A percentile compares a stretch with the other conserved stretches of the same genome.
Conservation (phyloP, 1,139 yeast genomes). For the Suhomyces guaymorum region DNA sequence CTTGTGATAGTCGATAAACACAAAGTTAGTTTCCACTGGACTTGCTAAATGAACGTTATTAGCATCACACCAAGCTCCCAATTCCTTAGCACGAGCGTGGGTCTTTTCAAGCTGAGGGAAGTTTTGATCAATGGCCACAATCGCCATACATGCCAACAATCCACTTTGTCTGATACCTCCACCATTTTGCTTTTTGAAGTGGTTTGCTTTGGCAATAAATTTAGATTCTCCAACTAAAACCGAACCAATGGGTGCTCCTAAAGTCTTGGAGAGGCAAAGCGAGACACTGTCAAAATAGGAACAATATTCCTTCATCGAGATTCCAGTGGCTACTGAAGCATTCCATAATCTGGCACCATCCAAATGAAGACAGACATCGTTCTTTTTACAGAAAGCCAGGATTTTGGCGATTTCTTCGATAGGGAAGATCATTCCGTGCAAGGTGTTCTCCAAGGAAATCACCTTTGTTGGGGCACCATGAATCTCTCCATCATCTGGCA, state of each 20-base stretch:
- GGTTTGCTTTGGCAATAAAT: slow-evolving; percentile 72
- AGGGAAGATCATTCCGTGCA: slow-evolving; percentile 83
- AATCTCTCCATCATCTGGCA: slow-evolving; percentile 80
- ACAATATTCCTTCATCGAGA: slow-evolving; percentile 71
- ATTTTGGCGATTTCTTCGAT: slow-evolving; percentile 76
- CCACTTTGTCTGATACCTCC: slow-evolving; percentile 96
- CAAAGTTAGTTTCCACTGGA: slow-evolving; percentile 87
- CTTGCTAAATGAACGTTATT: slow-evolving; percentile 59
- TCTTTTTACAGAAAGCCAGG: slow-evolving; percentile 65
- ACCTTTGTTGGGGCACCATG: slow-evolving; percentile 89
- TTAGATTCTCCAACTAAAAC: slow-evolving; percentile 69
- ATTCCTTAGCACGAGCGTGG: slow-evolving; percentile 66
- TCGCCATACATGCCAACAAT: slow-evolving; percentile 78
- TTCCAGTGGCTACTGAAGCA: slow-evolving; percentile 75
- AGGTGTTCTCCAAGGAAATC: slow-evolving; percentile 82
- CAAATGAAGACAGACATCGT: slow-evolving; percentile 70
- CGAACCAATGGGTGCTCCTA: slow-evolving; percentile 95
- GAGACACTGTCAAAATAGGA: slow-evolving; percentile 84
- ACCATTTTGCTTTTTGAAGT: slow-evolving; percentile 90
- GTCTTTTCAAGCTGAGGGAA: slow-evolving; percentile 60
- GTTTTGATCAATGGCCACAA: slow-evolving; percentile 73
- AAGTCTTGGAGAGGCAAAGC: slow-evolving; percentile 82
- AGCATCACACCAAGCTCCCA: slow-evolving; percentile 61
- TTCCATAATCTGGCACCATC: slow-evolving; percentile 98
- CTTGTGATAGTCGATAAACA: slow-evolving; percentile 66